These are phyloP conservation scores for Arthroderma uncinatum DNA, from an alignment of 2,329 filamentous ascomycete genomes.

Conservation along the genomic window DNA sequence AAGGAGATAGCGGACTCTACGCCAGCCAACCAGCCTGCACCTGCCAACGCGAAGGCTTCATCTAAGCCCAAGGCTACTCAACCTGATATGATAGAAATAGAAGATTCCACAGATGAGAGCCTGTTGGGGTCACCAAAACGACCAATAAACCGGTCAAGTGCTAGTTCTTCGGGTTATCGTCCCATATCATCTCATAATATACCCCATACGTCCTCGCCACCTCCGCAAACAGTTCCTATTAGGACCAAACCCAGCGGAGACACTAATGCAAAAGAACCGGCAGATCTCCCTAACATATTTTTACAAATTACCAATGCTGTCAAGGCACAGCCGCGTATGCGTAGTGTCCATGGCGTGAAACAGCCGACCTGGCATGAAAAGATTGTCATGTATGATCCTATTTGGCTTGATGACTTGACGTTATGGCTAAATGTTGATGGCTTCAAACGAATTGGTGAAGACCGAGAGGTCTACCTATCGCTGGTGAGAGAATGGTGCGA, in stretches of 20 bases:
- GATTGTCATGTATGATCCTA: conserved; percentile 85
- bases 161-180: no score
- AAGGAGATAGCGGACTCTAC: not conserved
- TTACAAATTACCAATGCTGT: conserved; percentile 40
- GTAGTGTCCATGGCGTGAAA: conserved; percentile 28
- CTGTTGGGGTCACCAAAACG: not conserved
- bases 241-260: not conserved
- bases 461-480: conserved; percentile 50
- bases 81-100: not conserved
- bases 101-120: not conserved
- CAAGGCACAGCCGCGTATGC: conserved; percentile 29
- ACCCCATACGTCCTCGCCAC: not conserved
- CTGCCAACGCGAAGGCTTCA: not conserved
- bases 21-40: not conserved
- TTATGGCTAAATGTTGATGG: conserved; percentile 68
- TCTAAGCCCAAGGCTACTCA: not conserved
- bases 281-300: conserved; percentile 32
- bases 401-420: conserved; percentile 75
- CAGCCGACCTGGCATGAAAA: conserved; percentile 72
- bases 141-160: no score
- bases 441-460: conserved; percentile 51
- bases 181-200: not conserved
- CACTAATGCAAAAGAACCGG: not conserved
- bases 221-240: not conserved
- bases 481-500: conserved; percentile 87